Conservation (phyloP, 2,329 filamentous ascomycete species). For the Lasiodiplodia citricola region DNA sequence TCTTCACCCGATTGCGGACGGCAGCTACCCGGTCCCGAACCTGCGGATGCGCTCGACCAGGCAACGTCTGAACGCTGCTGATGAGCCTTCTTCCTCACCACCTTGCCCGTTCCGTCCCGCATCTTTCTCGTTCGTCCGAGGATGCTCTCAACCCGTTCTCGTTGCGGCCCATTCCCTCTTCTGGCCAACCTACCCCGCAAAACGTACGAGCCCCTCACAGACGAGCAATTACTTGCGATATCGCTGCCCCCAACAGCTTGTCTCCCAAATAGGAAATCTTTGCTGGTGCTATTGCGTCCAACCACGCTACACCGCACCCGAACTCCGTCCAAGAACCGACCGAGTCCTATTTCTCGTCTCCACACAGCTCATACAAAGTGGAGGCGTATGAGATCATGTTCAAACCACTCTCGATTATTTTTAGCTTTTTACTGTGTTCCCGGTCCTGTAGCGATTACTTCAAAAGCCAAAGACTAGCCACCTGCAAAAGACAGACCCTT, state of each 20-base stretch:
- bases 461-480: not conserved
- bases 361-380: not conserved
- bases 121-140: slow-evolving; percentile 16
- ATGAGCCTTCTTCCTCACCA: slow-evolving; percentile 10
- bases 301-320: not conserved
- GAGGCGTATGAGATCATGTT: slow-evolving; percentile 3
- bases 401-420: not conserved
- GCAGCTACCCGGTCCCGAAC: slow-evolving; percentile 6
- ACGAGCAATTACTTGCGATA: not conserved
- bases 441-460: not conserved
- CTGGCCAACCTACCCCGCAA: slow-evolving; percentile 10
- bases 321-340: not conserved
- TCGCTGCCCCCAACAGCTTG: not conserved
- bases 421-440: not conserved
- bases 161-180: not conserved
- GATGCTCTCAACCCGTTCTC: not conserved
- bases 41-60: not conserved
- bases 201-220: not conserved
- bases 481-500: slow-evolving; percentile 2
- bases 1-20: slow-evolving; percentile 16
- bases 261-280: not conserved
- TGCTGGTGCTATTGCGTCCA: too few species aligned
- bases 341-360: not conserved
- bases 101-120: slow-evolving; percentile 1
- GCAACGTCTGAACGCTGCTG: not conserved